Evolutionary conservation across 2,329 filamentous ascomycete genomes (phyloP), one percentile per base, ranked within the genome.

Genomic region (Colletotrichum nymphaeae): DNA sequence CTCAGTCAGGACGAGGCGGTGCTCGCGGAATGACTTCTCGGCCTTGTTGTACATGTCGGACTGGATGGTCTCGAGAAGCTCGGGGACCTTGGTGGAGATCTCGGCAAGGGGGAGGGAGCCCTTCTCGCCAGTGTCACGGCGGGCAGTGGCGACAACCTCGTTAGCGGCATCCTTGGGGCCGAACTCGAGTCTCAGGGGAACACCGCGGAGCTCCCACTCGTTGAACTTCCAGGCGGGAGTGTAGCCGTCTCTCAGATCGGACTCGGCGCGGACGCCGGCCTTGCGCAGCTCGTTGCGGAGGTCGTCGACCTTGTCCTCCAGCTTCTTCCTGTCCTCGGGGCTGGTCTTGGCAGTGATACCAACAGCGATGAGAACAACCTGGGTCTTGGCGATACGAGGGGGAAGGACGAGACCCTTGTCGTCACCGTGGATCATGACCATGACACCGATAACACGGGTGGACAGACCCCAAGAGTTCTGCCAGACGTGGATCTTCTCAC

Each of bases 401-500:
- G 97, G 97, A 65, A 98, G 91, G 75, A 98, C 95, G 22, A 99
- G 89, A 76, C 97, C 97, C 84, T 96, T 96, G 86, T 99, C 93
- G 82, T 99, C 97, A 79, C 95, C 93, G 85, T 99, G 97, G 74
- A 97, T 95, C 92, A 99, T 97, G 80, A 98, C 94, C 96, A 98
- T 98, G 82, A 98, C 95, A 86, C 97, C 97, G 77, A 99, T 97
- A 70, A 96, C 95, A 81, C 97, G 95, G 67, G 97, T 99, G 1
- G 96, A 98, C 74, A 99, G 90, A 84, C 97, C 97, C 97, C 97
- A 99, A 16, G 95, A 98, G 88, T 99, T 99, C 84, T 99, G 97
- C 95, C 96, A 98, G 70, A 98, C 95, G 80, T 96, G 87, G 69
- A 98, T 86, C 79, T 95, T 92, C 77, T 92, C 89, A 76, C 94